These are phyloP conservation scores for Yamadazyma atlantica DNA, from an alignment of 1,139 yeast genomes.

Conservation along the genomic window DNA sequence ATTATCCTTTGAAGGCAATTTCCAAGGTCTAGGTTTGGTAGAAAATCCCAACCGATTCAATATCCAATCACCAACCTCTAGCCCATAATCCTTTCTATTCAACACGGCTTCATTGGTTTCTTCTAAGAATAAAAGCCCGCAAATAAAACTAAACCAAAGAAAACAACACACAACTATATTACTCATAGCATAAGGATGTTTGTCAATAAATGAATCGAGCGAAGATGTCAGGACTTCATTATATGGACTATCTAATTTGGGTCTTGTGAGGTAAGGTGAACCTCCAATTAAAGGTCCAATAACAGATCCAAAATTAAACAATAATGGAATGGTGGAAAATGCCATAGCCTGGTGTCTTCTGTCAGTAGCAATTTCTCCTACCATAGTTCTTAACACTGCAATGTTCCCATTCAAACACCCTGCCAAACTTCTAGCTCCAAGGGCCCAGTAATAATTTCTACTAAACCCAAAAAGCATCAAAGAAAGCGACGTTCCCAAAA, in stretches of 20 bases:
- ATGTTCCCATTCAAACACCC: constrained; percentile 62
- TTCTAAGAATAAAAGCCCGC: constrained; percentile 54
- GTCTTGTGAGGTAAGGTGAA: constrained; percentile 32
- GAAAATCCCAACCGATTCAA: constrained; percentile 30
- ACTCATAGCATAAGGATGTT: constrained; percentile 58
- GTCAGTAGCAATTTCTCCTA: constrained; percentile 59
- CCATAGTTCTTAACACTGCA: constrained; percentile 56
- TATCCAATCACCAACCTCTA: constrained; percentile 51
- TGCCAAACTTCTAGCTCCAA: constrained; percentile 49
- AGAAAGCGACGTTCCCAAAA: constrained; percentile 49
- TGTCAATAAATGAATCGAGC: constrained; percentile 5
- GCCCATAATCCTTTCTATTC: constrained; percentile 46
- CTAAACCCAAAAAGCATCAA: constrained; percentile 54
- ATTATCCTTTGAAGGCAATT: not conserved
- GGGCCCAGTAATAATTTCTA: constrained; percentile 47
- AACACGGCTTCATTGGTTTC: constrained; percentile 53
- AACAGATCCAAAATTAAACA: constrained; percentile 57
- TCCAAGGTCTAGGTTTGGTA: constrained; percentile 12
- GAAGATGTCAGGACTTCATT: not conserved
- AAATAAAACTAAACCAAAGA: constrained; percentile 36
- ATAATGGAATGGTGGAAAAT: constrained; percentile 55
- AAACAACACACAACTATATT: constrained; percentile 52
- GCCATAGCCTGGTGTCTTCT: constrained; percentile 60
- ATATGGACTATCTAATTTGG: constrained; percentile 15
- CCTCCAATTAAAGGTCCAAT: constrained; percentile 53